A percentile compares a stretch with the other conserved stretches of the same genome.
Conservation (phyloP, 495 filamentous ascomycete genomes). For the Aspergillus carlsbadensis region DNA sequence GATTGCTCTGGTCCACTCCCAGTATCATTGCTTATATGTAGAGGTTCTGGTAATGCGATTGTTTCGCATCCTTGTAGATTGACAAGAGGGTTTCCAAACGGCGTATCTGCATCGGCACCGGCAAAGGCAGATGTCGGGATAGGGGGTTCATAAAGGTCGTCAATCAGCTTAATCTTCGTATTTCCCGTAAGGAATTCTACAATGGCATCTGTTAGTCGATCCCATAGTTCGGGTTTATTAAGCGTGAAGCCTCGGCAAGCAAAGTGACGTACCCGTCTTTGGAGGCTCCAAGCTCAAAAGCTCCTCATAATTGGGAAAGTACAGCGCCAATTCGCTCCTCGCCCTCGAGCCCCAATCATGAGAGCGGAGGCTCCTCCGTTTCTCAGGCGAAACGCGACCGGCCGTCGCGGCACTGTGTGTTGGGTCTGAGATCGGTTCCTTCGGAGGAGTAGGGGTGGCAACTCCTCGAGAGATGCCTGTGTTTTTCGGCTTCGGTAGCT, state of each 20-base stretch:
- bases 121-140: slow-evolving; percentile 12
- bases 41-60: slow-evolving; percentile 23
- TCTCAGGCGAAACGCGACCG: slow-evolving; percentile 16
- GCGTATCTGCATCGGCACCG: slow-evolving; percentile 21
- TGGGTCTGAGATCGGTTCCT: background rate
- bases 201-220: background rate
- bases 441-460: background rate
- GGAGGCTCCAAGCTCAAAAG: slow-evolving; percentile 78
- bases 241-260: background rate
- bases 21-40: background rate
- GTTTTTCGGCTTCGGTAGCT: background rate
- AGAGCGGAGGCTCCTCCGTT: slow-evolving; percentile 51
- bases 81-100: slow-evolving; percentile 44
- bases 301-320: slow-evolving; percentile 90
- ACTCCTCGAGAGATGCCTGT: background rate
- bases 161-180: slow-evolving; percentile 45
- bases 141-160: slow-evolving; percentile 41
- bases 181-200: slow-evolving; percentile 44
- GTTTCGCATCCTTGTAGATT: slow-evolving; percentile 35
- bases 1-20: background rate
- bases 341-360: slow-evolving; percentile 56
- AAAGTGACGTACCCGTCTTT: slow-evolving; percentile 62
- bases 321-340: slow-evolving; percentile 84
- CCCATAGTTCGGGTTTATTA: too few species aligned
- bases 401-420: slow-evolving; percentile 4